Evolutionary conservation across 2,329 filamentous ascomycete genomes (phyloP).

Genomic region (Xylaria multiplex): DNA sequence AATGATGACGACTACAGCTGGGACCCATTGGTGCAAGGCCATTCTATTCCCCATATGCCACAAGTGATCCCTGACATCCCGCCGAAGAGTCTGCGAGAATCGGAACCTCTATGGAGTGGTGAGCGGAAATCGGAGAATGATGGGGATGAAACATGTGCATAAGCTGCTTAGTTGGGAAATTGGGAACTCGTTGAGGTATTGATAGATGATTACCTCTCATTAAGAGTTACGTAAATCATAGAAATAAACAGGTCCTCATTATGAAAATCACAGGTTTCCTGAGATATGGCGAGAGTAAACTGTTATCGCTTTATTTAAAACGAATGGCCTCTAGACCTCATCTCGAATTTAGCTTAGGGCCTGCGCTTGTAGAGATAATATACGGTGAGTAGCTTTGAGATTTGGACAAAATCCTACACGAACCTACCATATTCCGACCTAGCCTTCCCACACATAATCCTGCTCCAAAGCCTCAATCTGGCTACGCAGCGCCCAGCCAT

Average conservation of each 20-base stretch:
- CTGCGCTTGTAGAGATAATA: no score
- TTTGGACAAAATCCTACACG: neutral
- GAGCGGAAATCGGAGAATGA: neutral
- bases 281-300: neutral
- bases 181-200: neutral
- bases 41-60: neutral
- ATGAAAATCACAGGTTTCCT: neutral
- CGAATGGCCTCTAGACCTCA: no score
- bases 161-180: no score
- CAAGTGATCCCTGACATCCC: neutral
- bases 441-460: constrained; percentile 53
- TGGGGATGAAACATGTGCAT: neutral
- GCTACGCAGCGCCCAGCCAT: constrained; percentile 66
- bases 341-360: no score
- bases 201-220: neutral
- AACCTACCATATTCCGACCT: neutral
- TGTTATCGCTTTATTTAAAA: no score
- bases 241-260: neutral
- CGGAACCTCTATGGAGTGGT: neutral
- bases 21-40: neutral
- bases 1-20: neutral
- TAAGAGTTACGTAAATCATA: neutral
- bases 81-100: neutral
- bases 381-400: neutral
- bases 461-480: constrained; percentile 52